Evolutionary conservation across 208 protist genomes (phyloP).

Genomic region (Trypanosoma vivax): DNA sequence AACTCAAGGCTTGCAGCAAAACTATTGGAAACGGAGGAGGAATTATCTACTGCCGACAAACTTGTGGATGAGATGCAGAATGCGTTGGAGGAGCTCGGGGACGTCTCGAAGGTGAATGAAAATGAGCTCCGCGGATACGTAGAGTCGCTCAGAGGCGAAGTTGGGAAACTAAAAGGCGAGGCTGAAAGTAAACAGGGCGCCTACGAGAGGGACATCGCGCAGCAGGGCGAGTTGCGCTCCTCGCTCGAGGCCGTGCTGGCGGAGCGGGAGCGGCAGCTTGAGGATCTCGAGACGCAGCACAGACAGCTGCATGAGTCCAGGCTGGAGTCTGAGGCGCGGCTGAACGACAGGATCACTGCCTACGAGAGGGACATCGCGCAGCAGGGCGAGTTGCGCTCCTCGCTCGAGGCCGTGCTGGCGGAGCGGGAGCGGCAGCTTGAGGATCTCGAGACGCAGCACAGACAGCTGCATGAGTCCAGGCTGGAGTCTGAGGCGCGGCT

Average conservation of each 20-base stretch:
- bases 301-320: conserved; percentile 14
- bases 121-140: conserved; percentile 14
- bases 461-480: conserved; percentile 1
- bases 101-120: conserved; percentile 5
- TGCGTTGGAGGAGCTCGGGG: conserved; percentile 13
- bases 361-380: neutral
- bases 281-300: conserved; percentile 23
- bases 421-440: conserved; percentile 23
- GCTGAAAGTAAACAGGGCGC: neutral
- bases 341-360: conserved; percentile 9
- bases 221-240: conserved; percentile 4
- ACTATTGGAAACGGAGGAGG: neutral
- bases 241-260: conserved; percentile 3
- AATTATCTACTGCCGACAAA: conserved; percentile 6
- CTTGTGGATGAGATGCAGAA: conserved; percentile 8
- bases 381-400: conserved; percentile 3
- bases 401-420: conserved; percentile 3
- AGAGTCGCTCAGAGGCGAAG: conserved; percentile 6
- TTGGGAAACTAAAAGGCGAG: conserved; percentile 11
- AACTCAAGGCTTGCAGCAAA: conserved; percentile 7
- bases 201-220: neutral
- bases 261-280: conserved; percentile 17
- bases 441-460: conserved; percentile 2
- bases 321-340: conserved; percentile 1
- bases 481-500: conserved; percentile 17